Base-by-base conservation (phyloP, 805 yeast genomes). In the Wickerhamiella musiphila region DNA sequence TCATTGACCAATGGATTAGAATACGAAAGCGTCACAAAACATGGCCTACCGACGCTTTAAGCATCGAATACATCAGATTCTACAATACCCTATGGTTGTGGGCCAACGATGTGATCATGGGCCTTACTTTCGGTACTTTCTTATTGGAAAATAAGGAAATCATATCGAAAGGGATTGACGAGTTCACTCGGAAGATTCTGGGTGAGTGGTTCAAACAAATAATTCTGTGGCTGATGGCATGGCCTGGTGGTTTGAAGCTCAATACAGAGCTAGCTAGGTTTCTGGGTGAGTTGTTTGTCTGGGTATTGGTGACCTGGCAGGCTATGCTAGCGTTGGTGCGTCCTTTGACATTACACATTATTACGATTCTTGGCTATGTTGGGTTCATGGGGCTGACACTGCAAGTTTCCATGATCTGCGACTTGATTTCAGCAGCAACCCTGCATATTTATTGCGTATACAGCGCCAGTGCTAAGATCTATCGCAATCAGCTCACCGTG, bases 231-330 rank as follows among this genome's bases (percentile, higher is more conserved):
- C 61, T 90, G 23, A 81, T 83, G 60, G 66, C 72, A 38, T 78
- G 84, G 46, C 98, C 98, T 0, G 93, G 86, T 11, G 98, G 98
- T 4, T 72, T 90, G 45, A 90, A 90, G 48, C 65, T 90, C 32
- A 90, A 90, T 51, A 74, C 71, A 37, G 94, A 83, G 46, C 60
- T 90, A 13, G 79, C 94, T 0, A 63, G 60, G 11, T 92, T 90
- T 46, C 63, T 86, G 49, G 94, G 94, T 22, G 93, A 82, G 35
- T 54, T 90, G 29, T 76, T 79, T 43, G 49, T 78, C 7, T 86
- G 95, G 94, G 77, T 83, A 9, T 62, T 84, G 18, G 68, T 68
- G 28, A 68, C 76, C 38, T 79, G 93, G 75, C 43, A 50, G 7
- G 38, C 28, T n/a, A 20, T 28, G 3, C 32, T 41, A 10, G 15